A percentile compares a stretch with the other conserved stretches of the same genome.
These are phyloP conservation scores for Phytophthora ramorum DNA, from an alignment of 352 stramenopile genomes.

Conservation along the genomic window DNA sequence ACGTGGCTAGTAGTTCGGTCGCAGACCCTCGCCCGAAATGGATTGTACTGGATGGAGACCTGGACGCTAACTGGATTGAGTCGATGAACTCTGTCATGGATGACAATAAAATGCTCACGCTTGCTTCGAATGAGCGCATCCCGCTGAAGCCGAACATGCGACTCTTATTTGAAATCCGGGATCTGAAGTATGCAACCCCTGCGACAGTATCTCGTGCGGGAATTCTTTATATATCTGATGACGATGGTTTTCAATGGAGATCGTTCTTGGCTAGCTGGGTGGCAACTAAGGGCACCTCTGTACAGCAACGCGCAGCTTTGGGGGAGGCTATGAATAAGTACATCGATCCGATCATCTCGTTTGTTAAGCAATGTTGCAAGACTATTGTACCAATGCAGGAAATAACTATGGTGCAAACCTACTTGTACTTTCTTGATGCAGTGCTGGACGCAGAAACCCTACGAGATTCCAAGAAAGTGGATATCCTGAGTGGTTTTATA, in stretches of 20 bases:
- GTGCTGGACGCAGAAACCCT: conserved; percentile 79
- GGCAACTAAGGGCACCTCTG: conserved; percentile 63
- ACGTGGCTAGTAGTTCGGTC: conserved; percentile 73
- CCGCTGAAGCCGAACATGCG: conserved; percentile 95
- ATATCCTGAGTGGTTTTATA: conserved; percentile 92
- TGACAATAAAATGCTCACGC: conserved; percentile 90
- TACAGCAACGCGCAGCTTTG: conserved; percentile 58
- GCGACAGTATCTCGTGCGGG: conserved; percentile 94
- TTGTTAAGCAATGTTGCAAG: conserved; percentile 87
- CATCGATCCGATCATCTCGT: conserved; percentile 84
- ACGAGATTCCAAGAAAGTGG: conserved; percentile 67
- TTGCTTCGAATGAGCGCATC: conserved; percentile 96
- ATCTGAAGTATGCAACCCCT: conserved; percentile 94
- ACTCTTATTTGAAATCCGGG: conserved; percentile 96
- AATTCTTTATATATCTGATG: conserved; percentile 95
- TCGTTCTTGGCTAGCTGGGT: conserved; percentile 94
- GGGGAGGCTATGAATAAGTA: conserved; percentile 88
- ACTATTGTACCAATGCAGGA: conserved; percentile 92
- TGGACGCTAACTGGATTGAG: conserved; percentile 90
- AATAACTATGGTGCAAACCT: conserved; percentile 91
- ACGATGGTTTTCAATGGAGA: conserved; percentile 92
- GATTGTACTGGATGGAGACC: conserved; percentile 95
- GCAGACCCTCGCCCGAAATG: conserved; percentile 90
- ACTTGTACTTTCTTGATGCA: conserved; percentile 93
- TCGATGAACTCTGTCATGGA: conserved; percentile 93